phyloP scores from a whole-genome alignment of 441 rosid genomes.

The Hypseocharis bilobata region DNA sequence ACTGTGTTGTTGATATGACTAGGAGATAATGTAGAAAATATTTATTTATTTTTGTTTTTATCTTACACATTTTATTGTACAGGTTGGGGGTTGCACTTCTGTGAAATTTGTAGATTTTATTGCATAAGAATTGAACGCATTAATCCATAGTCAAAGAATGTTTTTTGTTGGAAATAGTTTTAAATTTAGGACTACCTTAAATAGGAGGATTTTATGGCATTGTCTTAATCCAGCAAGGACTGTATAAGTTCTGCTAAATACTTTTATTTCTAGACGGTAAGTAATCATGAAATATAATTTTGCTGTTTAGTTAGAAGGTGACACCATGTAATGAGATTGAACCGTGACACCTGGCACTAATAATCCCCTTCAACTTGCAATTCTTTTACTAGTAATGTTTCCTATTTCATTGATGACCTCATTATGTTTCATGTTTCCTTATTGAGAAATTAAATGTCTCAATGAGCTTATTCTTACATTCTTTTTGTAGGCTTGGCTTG shows the following conservation, averaged over 20 bases:
- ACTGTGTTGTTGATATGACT: background rate
- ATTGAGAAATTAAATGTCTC: slow-evolving; percentile 2
- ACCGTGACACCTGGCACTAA: background rate
- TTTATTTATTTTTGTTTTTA: background rate
- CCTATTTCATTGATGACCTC: background rate
- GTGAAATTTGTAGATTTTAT: too few species aligned
- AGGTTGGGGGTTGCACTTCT: too few species aligned
- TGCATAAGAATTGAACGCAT: too few species aligned
- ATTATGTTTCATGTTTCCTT: background rate
- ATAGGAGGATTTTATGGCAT: background rate
- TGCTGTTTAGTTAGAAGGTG: background rate
- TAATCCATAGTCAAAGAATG: too few species aligned
- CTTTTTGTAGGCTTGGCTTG: slow-evolving; percentile 67
- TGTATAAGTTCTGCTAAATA: background rate
- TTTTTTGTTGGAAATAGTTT: background rate
- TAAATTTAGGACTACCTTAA: background rate
- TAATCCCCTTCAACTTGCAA: background rate
- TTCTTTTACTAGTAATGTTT: background rate
- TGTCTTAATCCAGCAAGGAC: background rate
- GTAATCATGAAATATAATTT: background rate
- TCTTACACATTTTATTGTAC: too few species aligned
- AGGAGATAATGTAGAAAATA: background rate
- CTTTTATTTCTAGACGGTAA: background rate
- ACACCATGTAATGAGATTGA: background rate
- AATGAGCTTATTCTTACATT: slow-evolving; percentile 20